Evolutionary conservation across 2,329 filamentous ascomycete genomes (phyloP), one percentile per base, ranked within the genome.

Genomic region (Coniosporium tulheliwenetii): DNA sequence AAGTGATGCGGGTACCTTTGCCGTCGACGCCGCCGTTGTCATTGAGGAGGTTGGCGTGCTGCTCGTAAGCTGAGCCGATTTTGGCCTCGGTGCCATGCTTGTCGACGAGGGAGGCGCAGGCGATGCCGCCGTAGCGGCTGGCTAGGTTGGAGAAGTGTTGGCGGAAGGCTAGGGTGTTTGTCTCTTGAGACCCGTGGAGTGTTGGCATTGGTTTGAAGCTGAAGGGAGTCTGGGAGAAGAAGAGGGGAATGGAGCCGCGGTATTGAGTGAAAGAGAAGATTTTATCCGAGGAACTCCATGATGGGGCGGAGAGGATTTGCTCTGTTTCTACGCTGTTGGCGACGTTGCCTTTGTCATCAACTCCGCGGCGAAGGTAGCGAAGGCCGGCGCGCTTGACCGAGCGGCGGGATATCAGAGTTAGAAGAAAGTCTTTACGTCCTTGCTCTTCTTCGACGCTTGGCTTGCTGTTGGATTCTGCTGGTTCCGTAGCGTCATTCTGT

Each of bases 271-370:
- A 93, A 0, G 86, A 94, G 57, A 85, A 83, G 2, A 80, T 69
- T 48, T 76, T 84, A 10, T 62, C 57, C 10, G 69, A 62, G 0
- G 69, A 55, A 13, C 77, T 69, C 77, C 82, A 87, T 1, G 69
- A 68, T 2, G 77, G 66, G 0, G 74, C 72, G 0, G 85, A 91
- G 2, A 98, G 68, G 8, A 98, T 81, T 59, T 98, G 91, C 56
- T 98, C 91, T 0, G 89, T 94, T 63, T 98, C 91, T 14, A 96
- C 89, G 26, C 71, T 79, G 53, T 98, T 98, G 13, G 91, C 91
- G 4, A 82, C 78, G 50, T 83, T 79, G 0, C 91, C 91, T 43
- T 87, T 77, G 43, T 96, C 86, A 50, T 98, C 86, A 15, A 94
- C 75, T 5, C 91, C 91, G 19, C 91, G 79, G 8, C 91, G 80